Percentiles rank a stretch among this genome's conserved stretches.
These are phyloP conservation scores for Pseudocercospora ulei DNA, from an alignment of 2,329 filamentous ascomycete species.

Conservation along the genomic window DNA sequence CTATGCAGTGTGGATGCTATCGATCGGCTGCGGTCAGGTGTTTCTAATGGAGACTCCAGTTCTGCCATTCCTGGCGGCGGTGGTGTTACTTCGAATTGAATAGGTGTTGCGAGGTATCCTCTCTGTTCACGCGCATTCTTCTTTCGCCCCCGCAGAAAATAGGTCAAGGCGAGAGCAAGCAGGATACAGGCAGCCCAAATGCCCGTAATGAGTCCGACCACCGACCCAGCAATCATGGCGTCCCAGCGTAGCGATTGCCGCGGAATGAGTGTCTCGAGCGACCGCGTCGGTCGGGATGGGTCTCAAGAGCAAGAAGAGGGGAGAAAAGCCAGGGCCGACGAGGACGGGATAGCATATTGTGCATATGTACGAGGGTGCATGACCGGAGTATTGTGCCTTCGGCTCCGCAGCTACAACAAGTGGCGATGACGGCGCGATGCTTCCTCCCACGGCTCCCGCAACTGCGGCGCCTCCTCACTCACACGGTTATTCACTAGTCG, in stretches of 20 bases:
- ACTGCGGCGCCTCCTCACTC: constrained; percentile 4
- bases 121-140: constrained; percentile 2
- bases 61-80: constrained; percentile 7
- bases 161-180: constrained; percentile 5
- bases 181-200: constrained; percentile 7
- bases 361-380: constrained; percentile 5
- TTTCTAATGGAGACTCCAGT: constrained; percentile 3
- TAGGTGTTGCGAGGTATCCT: constrained; percentile 7
- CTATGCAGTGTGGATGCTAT: constrained; percentile 7
- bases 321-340: background rate
- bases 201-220: constrained; percentile 9
- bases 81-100: constrained; percentile 7
- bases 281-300: background rate
- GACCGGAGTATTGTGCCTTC: constrained; percentile 3
- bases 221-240: constrained; percentile 8
- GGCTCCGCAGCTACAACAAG: constrained; percentile 6
- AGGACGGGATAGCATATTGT: constrained; percentile 3
- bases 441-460: no score
- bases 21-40: constrained; percentile 4
- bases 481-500: constrained; percentile 1
- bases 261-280: constrained; percentile 4
- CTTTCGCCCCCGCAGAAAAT: constrained; percentile 3
- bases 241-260: background rate
- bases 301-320: background rate
- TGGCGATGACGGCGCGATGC: no score